Base-by-base conservation (phyloP, 1,284 basidiomycete genomes). In the Coniferiporia sulphurascens region DNA sequence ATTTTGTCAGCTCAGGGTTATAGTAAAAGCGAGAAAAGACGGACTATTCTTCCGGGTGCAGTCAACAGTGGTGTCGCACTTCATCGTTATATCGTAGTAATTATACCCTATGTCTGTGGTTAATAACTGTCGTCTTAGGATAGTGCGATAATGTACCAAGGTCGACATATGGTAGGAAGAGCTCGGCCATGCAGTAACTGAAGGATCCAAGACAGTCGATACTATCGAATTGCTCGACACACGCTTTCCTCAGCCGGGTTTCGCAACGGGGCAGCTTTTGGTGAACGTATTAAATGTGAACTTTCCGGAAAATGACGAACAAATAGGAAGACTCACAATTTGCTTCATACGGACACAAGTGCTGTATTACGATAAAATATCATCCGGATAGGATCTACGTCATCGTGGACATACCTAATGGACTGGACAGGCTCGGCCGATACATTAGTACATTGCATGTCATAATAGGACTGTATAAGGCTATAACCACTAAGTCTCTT, bases 1-100 rank as follows among this genome's bases (percentile, higher is more conserved):
- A 27, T 13, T 7, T 41, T 2, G 15, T 41, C 22, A 12, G 19
- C 22, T 7, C 43, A 19, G 55, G 44, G 22, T 36, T 12, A 52
- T 41, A 41, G 9, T 15, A 3, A 41, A 41, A 41, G 15, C 2
- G 38, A 15, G 53, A 45, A 60, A 35, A 32, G 51, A 21, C 72
- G 32, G 62, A 82, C 82, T 69, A 73, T 1, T 70, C 78, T 1
- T 78, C 68, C 0, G 79, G 76, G 68, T 84, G 63, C 82, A 85
- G 1, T 77, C 65, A 15, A 41, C 38, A 4, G 72, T 72, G 4
- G 35, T 62, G 8, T 70, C 79, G 63, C 87, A 89, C 48, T 73
- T 67, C 67, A 78, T 78, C 64, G 80, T 83, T 48, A 89, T 78
- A 67, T 90, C 86, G 67, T 88, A 88, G 27, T 76, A 76, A 62